Evolutionary conservation across 805 yeast species (phyloP).

Genomic region (Ogataea salicorniae): DNA sequence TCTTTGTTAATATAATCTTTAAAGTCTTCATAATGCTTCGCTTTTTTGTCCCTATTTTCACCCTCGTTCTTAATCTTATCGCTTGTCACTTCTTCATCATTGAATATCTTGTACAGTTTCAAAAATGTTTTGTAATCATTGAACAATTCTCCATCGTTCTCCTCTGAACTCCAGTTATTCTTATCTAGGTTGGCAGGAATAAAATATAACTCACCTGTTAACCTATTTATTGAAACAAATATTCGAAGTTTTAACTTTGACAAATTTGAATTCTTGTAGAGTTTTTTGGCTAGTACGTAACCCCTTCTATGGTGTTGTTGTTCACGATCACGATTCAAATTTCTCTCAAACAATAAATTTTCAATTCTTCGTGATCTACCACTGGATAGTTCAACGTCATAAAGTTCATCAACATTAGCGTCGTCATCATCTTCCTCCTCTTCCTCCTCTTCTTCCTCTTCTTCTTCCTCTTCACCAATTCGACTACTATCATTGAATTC

Average conservation of each 20-base stretch:
- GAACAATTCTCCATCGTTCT: constrained; percentile 29
- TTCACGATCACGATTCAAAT: constrained; percentile 21
- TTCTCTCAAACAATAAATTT: constrained; percentile 24
- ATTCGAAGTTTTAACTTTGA: constrained; percentile 21
- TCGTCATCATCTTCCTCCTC: constrained; percentile 20
- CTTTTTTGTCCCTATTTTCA: background rate
- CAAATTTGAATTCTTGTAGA: constrained; percentile 23
- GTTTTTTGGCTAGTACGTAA: constrained; percentile 20
- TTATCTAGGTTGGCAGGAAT: constrained; percentile 31
- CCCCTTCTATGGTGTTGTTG: constrained; percentile 24
- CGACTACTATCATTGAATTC: constrained; percentile 9
- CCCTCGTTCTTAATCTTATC: background rate
- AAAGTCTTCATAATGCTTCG: constrained; percentile 6
- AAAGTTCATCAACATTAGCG: constrained; percentile 17
- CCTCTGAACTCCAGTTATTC: constrained; percentile 31
- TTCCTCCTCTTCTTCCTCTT: constrained; percentile 16
- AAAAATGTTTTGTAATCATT: constrained; percentile 25
- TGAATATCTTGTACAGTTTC: constrained; percentile 19
- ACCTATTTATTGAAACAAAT: constrained; percentile 26
- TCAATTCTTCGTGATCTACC: constrained; percentile 29
- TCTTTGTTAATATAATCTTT: constrained; percentile 8
- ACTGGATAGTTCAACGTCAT: constrained; percentile 24
- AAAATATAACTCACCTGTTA: constrained; percentile 30
- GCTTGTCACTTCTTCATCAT: background rate
- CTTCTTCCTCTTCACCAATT: constrained; percentile 6